phyloP scores from a whole-genome alignment of 169 alveolate genomes.

The Cryptosporidium muris region DNA sequence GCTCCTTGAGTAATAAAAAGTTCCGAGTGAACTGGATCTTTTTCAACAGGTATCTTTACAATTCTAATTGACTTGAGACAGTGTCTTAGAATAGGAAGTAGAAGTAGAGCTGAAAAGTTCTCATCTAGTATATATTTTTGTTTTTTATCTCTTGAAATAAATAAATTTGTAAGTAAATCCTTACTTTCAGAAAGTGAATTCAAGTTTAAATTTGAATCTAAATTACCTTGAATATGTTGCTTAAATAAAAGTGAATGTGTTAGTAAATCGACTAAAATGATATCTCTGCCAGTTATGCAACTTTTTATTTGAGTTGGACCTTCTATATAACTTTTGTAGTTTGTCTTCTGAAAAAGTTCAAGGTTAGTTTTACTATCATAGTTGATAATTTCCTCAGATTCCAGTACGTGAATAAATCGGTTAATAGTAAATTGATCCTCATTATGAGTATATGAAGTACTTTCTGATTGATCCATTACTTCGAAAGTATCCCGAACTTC shows the following conservation, averaged over 20 bases:
- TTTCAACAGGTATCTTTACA: constrained; percentile 49
- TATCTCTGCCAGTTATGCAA: constrained; percentile 37
- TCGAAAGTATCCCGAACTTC: not conserved
- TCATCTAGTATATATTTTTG: constrained; percentile 16
- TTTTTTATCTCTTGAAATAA: no score
- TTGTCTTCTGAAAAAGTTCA: no score
- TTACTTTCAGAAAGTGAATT: no score
- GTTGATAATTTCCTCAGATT: constrained; percentile 25
- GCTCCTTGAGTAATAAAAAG: constrained; percentile 1
- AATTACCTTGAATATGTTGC: not conserved
- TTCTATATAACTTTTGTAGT: not conserved
- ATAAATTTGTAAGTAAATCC: no score
- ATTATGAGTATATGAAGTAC: not conserved
- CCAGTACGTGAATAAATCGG: constrained; percentile 12
- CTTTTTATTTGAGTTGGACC: not conserved
- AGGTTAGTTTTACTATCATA: constrained; percentile 5
- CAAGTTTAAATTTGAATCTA: no score
- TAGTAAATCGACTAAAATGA: constrained; percentile 40
- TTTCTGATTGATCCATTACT: not conserved
- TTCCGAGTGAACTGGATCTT: not conserved
- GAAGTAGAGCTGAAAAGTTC: constrained; percentile 3
- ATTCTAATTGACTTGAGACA: constrained; percentile 38
- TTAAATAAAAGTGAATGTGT: not conserved
- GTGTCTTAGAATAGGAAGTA: constrained; percentile 21
- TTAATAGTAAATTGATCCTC: not conserved